Conservation (phyloP, 1,284 basidiomycete genomes). For the Neonothopanus nambi region DNA sequence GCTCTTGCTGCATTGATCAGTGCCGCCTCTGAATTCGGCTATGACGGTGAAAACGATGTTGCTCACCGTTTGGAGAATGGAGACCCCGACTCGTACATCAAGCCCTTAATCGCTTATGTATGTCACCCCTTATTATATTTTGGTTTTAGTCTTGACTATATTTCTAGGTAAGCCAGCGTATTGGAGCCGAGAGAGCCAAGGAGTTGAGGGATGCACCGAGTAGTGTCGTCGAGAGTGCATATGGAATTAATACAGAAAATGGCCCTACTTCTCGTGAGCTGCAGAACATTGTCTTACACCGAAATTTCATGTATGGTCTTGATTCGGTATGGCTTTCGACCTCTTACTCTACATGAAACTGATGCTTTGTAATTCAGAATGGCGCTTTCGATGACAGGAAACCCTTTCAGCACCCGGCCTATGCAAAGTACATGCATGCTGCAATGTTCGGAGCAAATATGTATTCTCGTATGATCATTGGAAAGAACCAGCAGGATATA, state of each 20-base stretch:
- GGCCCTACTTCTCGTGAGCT: not conserved
- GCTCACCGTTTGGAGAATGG: not conserved
- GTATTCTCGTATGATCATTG: not conserved
- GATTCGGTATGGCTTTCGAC: not conserved
- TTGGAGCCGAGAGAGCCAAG: not conserved
- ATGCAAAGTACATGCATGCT: not conserved
- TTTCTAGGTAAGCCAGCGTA: not conserved
- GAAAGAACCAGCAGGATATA: too few species aligned
- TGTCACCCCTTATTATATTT: not conserved
- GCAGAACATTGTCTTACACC: not conserved
- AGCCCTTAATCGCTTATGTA: conserved; percentile 1
- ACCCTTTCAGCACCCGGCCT: not conserved
- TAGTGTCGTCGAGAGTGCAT: not conserved
- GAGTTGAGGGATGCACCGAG: not conserved
- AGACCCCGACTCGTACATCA: not conserved
- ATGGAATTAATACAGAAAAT: not conserved
- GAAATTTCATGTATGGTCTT: not conserved
- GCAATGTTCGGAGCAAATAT: not conserved
- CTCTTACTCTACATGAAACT: not conserved
- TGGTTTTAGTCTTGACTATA: not conserved
- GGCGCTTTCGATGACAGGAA: not conserved
- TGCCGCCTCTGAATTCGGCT: not conserved
- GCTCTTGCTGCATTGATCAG: not conserved
- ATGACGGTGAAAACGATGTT: not conserved
- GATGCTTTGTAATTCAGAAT: too few species aligned